Evolutionary conservation across 805 yeast species (phyloP), one percentile per base, ranked within the genome.

Genomic region (Suhomyces prunicola): DNA sequence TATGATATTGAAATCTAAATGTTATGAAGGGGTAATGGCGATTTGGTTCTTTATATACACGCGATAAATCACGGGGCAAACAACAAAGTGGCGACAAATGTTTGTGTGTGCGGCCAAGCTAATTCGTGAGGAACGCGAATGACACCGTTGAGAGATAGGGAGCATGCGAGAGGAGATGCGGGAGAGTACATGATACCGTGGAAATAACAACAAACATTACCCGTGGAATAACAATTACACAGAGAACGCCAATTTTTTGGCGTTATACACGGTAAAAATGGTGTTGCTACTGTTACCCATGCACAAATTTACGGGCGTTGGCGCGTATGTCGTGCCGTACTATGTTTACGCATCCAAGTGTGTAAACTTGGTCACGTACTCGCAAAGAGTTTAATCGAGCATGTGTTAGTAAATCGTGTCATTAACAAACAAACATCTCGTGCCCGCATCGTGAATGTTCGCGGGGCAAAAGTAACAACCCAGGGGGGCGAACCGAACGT

Each of bases 21-120:
- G 41, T 46, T 44, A 17, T 24, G 40, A 42, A 42, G 48, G 48
- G 49, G 41, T 24, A 36, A 19, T 39, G 49, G 49, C 33, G 31
- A 36, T n/a, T 47, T 35, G 26, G 31, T 23, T 24, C 49, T 47
- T 47, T 47, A 47, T 47, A 47, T 47, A 47, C 17, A 47, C 49
- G 49, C 49, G 44, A 46, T 15, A 19, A 17, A 40, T 44, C 47
- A 33, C 44, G 51, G 52, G 35, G 45, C 46, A 24, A 42, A 9
- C 12, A 19, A n/a, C 24, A 39, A 19, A 39, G 24, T 39, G 42
- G 42, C 42, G 42, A 19, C 42, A 17, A 39, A 39, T 39, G 42
- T 39, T 39, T 39, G 42, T 39, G 42, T 39, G 15, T 17, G 42
- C 23, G 24, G 42, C n/a, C 42, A 39, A 7, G 42, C n/a, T 7